These are phyloP conservation scores for Aspergillus sp. DNA, from an alignment of 2,329 filamentous ascomycete genomes.

Conservation along the genomic window DNA sequence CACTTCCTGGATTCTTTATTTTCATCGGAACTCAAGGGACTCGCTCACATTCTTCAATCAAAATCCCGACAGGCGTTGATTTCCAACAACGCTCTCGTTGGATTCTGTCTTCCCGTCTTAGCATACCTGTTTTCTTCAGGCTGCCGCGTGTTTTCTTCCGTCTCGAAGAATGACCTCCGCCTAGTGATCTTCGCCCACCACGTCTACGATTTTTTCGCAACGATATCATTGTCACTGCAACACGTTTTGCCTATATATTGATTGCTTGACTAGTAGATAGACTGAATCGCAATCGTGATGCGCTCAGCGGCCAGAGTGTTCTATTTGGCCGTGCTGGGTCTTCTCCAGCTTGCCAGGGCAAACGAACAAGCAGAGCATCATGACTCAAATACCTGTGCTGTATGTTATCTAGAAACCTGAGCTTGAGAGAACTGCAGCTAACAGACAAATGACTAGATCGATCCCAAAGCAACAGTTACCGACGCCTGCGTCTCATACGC, in stretches of 20 bases:
- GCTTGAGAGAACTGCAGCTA: not conserved
- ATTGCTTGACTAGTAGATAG: too few relatives aligned
- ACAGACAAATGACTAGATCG: slow-evolving; percentile 53
- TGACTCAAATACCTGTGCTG: slow-evolving; percentile 43
- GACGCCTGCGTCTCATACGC: slow-evolving; percentile 93
- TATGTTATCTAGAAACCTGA: slow-evolving; percentile 33
- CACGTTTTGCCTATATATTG: too few relatives aligned
- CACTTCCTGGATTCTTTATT: slow-evolving; percentile 10
- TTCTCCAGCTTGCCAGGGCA: slow-evolving; percentile 45
- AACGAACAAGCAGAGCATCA: slow-evolving; percentile 12
- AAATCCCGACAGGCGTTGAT: too few relatives aligned
- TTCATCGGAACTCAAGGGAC: too few relatives aligned
- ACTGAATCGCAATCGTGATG: too few relatives aligned
- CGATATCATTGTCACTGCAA: too few relatives aligned
- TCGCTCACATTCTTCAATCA: not conserved
- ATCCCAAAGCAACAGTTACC: slow-evolving; percentile 77
- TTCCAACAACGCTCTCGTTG: not conserved
- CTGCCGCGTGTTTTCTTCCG: not conserved
- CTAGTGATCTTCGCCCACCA: not conserved
- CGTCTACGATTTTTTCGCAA: too few relatives aligned
- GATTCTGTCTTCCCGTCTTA: not conserved
- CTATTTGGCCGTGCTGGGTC: slow-evolving; percentile 54
- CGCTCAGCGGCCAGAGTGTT: slow-evolving; percentile 48
- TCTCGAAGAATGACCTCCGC: not conserved
- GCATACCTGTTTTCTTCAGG: not conserved